Conservation (phyloP, 2,329 filamentous ascomycete species). For the Trichoderma koningii region DNA sequence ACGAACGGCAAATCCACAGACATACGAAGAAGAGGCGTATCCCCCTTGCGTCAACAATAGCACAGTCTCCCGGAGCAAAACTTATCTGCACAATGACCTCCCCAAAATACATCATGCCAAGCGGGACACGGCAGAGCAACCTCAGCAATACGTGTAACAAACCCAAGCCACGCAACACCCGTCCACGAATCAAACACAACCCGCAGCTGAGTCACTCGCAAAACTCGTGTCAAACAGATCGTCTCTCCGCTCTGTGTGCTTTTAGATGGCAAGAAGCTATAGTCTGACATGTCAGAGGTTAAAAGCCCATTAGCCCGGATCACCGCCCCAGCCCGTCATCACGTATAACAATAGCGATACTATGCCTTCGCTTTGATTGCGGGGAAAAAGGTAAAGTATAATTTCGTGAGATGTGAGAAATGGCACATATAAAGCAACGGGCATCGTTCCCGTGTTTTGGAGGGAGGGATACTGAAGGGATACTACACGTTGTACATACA, state of each 20-base stretch:
- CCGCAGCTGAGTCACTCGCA: background rate
- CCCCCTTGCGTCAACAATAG: background rate
- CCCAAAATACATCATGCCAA: background rate
- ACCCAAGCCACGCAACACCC: background rate
- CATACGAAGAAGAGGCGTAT: background rate
- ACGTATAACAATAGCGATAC: background rate
- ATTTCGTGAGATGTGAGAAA: background rate
- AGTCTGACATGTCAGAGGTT: constrained; percentile 17
- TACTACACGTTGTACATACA: no score
- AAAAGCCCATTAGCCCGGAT: background rate
- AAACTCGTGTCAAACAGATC: background rate
- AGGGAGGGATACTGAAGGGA: background rate
- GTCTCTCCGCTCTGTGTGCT: background rate
- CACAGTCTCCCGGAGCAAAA: background rate
- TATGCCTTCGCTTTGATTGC: background rate
- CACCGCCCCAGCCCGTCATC: background rate
- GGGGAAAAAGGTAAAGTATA: background rate
- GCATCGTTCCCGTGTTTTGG: no score
- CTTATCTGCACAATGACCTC: background rate
- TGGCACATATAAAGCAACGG: no score
- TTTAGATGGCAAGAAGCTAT: constrained; percentile 1
- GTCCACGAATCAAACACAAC: background rate
- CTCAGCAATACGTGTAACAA: background rate
- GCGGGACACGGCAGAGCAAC: background rate
- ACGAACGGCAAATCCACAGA: no score